phyloP scores from a whole-genome alignment of 495 filamentous ascomycete species.

The Evansstolkia leycettana region DNA sequence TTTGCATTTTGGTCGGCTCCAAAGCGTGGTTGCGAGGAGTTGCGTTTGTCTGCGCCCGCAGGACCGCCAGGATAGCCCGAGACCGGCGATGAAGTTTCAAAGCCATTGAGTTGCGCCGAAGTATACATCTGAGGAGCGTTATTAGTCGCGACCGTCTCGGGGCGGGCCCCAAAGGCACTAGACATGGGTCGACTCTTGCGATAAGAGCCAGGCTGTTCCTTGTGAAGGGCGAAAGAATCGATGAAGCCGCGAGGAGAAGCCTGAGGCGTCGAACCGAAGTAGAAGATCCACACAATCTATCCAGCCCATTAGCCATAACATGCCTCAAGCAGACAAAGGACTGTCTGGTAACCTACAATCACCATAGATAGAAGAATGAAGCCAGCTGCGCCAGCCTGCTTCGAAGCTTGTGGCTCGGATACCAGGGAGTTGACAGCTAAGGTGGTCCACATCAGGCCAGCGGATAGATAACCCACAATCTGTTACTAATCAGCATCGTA shows the following conservation, averaged over 20 bases:
- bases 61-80: slow-evolving; percentile 60
- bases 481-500: slow-evolving; percentile 21
- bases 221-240: slow-evolving; percentile 90
- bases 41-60: slow-evolving; percentile 43
- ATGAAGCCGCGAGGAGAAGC: slow-evolving; percentile 83
- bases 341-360: slow-evolving; percentile 61
- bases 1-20: slow-evolving; percentile 25
- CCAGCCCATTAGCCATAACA: slow-evolving; percentile 5
- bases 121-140: slow-evolving; percentile 94
- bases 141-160: slow-evolving; percentile 68
- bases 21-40: slow-evolving; percentile 47
- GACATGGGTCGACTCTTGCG: slow-evolving; percentile 47
- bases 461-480: slow-evolving; percentile 75
- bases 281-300: slow-evolving; percentile 98
- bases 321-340: neutral
- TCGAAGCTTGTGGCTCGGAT: slow-evolving; percentile 53
- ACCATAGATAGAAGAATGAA: slow-evolving; percentile 96
- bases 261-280: slow-evolving; percentile 87
- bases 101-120: slow-evolving; percentile 83
- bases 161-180: slow-evolving; percentile 42
- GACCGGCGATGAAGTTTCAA: slow-evolving; percentile 90
- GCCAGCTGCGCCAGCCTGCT: slow-evolving; percentile 81
- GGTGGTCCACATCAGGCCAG: slow-evolving; percentile 71
- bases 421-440: slow-evolving; percentile 73
- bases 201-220: slow-evolving; percentile 57